Evolutionary conservation across 305 asterid species (phyloP).

Genomic region (Stenogyne calaminthoides): DNA sequence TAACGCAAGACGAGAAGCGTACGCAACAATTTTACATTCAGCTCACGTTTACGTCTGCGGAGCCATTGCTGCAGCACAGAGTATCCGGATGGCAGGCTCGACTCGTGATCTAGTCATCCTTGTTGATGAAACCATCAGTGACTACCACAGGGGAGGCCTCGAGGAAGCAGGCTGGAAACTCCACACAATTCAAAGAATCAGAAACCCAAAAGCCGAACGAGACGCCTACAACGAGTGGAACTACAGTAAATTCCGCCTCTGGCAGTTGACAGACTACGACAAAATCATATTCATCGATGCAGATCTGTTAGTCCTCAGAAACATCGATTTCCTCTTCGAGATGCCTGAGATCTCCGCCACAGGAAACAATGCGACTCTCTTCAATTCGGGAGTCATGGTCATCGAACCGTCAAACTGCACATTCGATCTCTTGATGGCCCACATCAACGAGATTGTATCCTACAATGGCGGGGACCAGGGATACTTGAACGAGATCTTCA

Average conservation of each 20-base stretch:
- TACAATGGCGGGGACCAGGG: slow-evolving; percentile 98
- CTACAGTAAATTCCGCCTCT: slow-evolving; percentile 88
- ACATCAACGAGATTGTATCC: slow-evolving; percentile 79
- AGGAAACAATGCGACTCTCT: slow-evolving; percentile 85
- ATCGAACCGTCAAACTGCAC: slow-evolving; percentile 91
- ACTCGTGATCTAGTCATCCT: slow-evolving; percentile 93
- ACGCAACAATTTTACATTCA: slow-evolving; percentile 89
- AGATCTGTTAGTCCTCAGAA: slow-evolving; percentile 69
- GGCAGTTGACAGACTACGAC: slow-evolving; percentile 95
- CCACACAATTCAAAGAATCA: slow-evolving; percentile 68
- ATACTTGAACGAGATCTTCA: slow-evolving; percentile 79
- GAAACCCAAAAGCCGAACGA: slow-evolving; percentile 87
- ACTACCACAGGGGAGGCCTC: slow-evolving; percentile 75
- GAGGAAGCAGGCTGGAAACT: slow-evolving; percentile 91
- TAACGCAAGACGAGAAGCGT: slow-evolving; percentile 74
- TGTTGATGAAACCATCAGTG: slow-evolving; percentile 74
- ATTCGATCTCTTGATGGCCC: slow-evolving; percentile 77
- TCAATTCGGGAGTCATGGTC: slow-evolving; percentile 95
- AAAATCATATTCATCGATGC: slow-evolving; percentile 90
- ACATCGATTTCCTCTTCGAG: slow-evolving; percentile 85
- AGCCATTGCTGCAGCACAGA: slow-evolving; percentile 92
- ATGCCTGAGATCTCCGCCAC: slow-evolving; percentile 91
- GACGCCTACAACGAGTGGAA: slow-evolving; percentile 97
- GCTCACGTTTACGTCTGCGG: slow-evolving; percentile 93
- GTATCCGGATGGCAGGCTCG: slow-evolving; percentile 90